Conservation (phyloP, 75 land plant genomes). For the Gnetum montanum region DNA sequence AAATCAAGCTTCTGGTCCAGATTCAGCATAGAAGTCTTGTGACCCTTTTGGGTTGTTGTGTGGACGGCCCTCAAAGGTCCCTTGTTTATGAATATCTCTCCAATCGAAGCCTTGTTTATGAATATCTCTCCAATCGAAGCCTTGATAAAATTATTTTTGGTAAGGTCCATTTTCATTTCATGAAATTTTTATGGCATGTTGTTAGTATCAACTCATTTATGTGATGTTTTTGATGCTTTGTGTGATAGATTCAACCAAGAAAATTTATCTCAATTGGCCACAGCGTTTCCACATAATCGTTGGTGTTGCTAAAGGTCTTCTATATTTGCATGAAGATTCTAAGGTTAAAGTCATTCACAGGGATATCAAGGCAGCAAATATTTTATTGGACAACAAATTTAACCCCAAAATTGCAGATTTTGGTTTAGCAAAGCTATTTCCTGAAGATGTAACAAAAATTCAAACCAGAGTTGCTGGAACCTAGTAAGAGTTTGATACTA, state of each 20-base stretch:
- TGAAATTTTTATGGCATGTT: background rate
- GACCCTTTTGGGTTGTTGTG: background rate
- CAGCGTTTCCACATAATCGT: conserved; percentile 19
- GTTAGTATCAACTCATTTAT: background rate
- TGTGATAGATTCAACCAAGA: background rate
- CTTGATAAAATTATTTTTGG: background rate
- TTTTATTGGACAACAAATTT: conserved; percentile 52
- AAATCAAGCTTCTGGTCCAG: background rate
- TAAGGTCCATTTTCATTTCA: background rate
- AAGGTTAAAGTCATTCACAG: conserved; percentile 54
- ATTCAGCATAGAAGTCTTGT: background rate
- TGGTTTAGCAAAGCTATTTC: conserved; percentile 55
- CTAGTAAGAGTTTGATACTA: conserved; percentile 19
- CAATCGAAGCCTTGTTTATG: too few relatives aligned
- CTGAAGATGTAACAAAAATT: conserved; percentile 33
- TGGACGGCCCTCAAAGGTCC: background rate
- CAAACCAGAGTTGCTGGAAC: conserved; percentile 54
- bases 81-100: background rate
- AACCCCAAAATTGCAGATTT: conserved; percentile 62
- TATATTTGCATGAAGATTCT: conserved; percentile 37
- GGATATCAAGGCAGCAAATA: conserved; percentile 71
- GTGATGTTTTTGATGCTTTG: background rate
- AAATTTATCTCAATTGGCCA: conserved; percentile 10
- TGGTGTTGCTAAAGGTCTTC: conserved; percentile 30
- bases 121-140: too few relatives aligned